A percentile compares a stretch with the other conserved stretches of the same genome.
Conservation (phyloP, 129 eudicot genomes). For the Kitagawia praeruptora region DNA sequence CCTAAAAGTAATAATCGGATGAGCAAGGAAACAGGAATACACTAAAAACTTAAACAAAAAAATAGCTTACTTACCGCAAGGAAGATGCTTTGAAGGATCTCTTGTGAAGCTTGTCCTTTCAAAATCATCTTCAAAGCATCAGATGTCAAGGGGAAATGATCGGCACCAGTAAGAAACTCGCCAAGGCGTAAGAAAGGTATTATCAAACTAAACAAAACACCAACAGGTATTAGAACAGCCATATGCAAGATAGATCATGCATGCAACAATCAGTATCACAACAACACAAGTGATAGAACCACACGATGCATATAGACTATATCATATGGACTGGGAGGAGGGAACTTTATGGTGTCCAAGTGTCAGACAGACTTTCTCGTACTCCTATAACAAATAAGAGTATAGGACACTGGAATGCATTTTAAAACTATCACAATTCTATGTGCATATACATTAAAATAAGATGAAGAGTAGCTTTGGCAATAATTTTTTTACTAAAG, state of each 20-base stretch:
- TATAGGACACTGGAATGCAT: neutral
- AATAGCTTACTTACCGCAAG: slow-evolving; percentile 53
- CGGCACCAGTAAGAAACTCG: slow-evolving; percentile 71
- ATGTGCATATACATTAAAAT: neutral
- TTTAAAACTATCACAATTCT: neutral
- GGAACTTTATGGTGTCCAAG: neutral
- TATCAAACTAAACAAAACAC: slow-evolving; percentile 46
- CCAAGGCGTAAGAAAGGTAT: slow-evolving; percentile 89
- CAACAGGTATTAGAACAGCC: slow-evolving; percentile 19
- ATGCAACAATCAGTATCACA: neutral
- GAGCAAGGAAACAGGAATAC: neutral
- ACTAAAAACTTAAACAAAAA: neutral
- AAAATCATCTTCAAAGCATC: slow-evolving; percentile 90
- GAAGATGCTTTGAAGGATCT: slow-evolving; percentile 62
- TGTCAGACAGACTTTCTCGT: neutral
- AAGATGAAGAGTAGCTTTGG: neutral
- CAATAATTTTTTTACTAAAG: neutral
- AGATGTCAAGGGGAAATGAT: slow-evolving; percentile 78
- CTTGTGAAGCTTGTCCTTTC: slow-evolving; percentile 80
- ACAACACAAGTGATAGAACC: neutral
- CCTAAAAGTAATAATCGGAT: neutral
- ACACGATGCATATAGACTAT: neutral
- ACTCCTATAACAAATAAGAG: neutral
- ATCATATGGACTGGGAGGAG: neutral
- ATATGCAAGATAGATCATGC: slow-evolving; percentile 4